These are phyloP conservation scores for Polygonum maritimum DNA, from an alignment of 148 eudicot genomes.

Conservation along the genomic window DNA sequence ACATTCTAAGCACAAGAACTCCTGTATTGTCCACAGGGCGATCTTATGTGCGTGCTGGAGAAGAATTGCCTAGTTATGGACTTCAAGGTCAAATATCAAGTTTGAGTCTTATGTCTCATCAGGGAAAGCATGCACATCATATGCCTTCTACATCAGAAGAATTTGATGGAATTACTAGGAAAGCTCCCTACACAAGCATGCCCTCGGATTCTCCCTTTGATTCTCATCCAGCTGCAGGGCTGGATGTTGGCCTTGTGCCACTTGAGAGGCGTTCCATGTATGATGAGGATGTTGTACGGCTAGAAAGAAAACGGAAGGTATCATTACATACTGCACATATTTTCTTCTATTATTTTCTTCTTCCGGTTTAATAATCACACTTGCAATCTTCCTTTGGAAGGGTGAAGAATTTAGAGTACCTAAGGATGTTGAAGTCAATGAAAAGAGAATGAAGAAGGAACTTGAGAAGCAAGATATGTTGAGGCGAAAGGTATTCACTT, in stretches of 20 bases:
- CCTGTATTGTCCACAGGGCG: conserved; percentile 41
- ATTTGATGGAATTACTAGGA: conserved; percentile 28
- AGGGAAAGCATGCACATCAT: conserved; percentile 37
- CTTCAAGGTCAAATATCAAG: conserved; percentile 41
- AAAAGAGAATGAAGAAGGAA: conserved; percentile 83
- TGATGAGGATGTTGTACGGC: conserved; percentile 53
- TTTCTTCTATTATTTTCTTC: background rate
- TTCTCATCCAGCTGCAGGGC: conserved; percentile 37
- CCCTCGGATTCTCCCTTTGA: conserved; percentile 37
- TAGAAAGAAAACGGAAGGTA: conserved; percentile 87
- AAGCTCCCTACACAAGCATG: conserved; percentile 27
- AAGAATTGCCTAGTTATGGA: conserved; percentile 48
- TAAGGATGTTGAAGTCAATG: conserved; percentile 78
- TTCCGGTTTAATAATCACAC: background rate
- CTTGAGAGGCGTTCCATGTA: conserved; percentile 37
- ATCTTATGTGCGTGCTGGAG: conserved; percentile 41
- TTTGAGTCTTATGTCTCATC: conserved; percentile 54
- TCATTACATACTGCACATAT: background rate
- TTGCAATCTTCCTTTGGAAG: conserved; percentile 25
- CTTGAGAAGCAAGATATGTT: conserved; percentile 86
- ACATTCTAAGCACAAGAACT: conserved; percentile 38
- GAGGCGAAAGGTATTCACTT: conserved; percentile 62
- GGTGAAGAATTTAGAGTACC: conserved; percentile 78
- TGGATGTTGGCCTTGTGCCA: conserved; percentile 37
- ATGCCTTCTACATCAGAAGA: conserved; percentile 53